These are phyloP conservation scores for Hypoxylon sp. DNA, from an alignment of 2,329 filamentous ascomycete genomes.

Conservation along the genomic window DNA sequence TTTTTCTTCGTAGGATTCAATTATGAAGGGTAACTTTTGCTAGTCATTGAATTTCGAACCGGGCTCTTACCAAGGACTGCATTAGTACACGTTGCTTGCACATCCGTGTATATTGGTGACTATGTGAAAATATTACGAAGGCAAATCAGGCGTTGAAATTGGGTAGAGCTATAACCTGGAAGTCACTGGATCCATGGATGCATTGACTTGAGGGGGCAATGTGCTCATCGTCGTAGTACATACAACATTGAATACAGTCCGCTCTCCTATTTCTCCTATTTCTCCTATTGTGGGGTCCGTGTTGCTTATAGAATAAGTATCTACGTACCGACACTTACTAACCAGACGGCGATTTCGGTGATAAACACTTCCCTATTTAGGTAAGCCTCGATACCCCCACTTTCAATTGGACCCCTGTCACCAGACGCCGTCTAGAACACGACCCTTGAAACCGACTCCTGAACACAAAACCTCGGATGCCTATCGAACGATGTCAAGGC, in stretches of 20 bases:
- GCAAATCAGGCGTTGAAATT: background rate
- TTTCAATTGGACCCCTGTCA: slow-evolving; percentile 6
- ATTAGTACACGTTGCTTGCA: too few relatives aligned
- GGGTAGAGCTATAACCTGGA: background rate
- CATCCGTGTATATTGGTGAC: too few relatives aligned
- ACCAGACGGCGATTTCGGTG: background rate
- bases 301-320: background rate
- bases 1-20: too few relatives aligned
- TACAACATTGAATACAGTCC: too few relatives aligned
- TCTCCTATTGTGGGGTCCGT: background rate
- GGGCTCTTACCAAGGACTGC: too few relatives aligned
- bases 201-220: slow-evolving; percentile 1
- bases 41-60: too few relatives aligned
- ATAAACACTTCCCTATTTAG: slow-evolving; percentile 10
- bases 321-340: slow-evolving; percentile 1
- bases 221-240: too few relatives aligned
- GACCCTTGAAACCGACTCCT: slow-evolving; percentile 35
- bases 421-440: slow-evolving; percentile 10
- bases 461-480: slow-evolving; percentile 21
- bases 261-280: background rate
- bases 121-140: too few relatives aligned
- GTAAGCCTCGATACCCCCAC: background rate
- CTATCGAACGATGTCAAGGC: slow-evolving; percentile 29
- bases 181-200: background rate
- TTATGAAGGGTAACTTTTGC: too few relatives aligned